Base-by-base conservation (phyloP, 331 rosid species). In the Phaseolus coccineus region DNA sequence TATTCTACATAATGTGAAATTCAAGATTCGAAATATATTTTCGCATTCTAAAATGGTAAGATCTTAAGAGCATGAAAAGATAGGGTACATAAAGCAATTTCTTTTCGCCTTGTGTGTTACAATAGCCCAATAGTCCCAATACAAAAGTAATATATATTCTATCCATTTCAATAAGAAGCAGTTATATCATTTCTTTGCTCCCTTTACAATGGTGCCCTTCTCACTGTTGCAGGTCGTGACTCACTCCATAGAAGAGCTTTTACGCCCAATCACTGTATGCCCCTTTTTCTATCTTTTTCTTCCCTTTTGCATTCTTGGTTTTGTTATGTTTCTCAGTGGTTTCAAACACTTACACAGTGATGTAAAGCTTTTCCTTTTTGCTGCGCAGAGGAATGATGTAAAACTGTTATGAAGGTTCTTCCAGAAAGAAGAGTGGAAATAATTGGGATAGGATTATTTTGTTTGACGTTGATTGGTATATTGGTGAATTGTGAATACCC, bases 331-430 rank as follows among this genome's bases (percentile, higher is more conserved):
- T 58, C 55, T 61, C 13, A 63, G 39, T 64, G 71, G 46, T 3
- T 73, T 67, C 31, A 62, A 14, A 30, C 30, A 15, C 25, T n/a
- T 31, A 6, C 27, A 50, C 35, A 25, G 24, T 14, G 68, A 50
- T 50, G 28, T 48, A 59, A 19, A 42, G 51, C 39, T 8, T 53
- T 37, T 74, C 1, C 1, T 69, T 31, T 52, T 42, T 52, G 69
- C 68, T 51, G 14, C 2, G 16, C 78, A 79, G 78, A 79, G 25
- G n/a, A 73, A 57, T 42, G 64, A 50, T 58, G n/a, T 65, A 2
- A n/a, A 69, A 73, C 55, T 28, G 56, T 27, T n/a, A 11, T 52
- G 13, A 5, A 13, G 37, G 48, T 61, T 80, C 39, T 47, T 48
- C 31, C 12, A 27, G 25, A n/a, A 28, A 11, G 27, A 16, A 63